A percentile compares a stretch with the other conserved stretches of the same genome.
Evolutionary conservation across 805 yeast genomes (phyloP).

Genomic region (Metschnikowia aberdeeniae): DNA sequence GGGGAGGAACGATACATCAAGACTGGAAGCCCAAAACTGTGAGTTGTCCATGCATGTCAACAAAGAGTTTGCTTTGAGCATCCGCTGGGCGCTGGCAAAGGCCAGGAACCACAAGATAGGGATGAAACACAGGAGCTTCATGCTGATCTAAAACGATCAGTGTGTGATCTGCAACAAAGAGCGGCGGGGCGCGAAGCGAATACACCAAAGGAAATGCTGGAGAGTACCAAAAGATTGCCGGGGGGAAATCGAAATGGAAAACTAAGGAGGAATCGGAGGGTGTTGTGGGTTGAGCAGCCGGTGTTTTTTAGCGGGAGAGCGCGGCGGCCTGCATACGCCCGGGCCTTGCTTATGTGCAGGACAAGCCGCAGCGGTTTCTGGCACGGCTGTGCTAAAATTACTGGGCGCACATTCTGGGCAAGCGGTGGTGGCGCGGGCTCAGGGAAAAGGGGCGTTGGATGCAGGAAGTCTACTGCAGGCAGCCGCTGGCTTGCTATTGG

Average conservation of each 20-base stretch:
- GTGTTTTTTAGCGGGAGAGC: background rate
- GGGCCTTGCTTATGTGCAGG: background rate
- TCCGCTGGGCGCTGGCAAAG: slow-evolving; percentile 18
- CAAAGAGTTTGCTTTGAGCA: slow-evolving; percentile 59
- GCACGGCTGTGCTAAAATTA: background rate
- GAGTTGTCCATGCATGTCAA: slow-evolving; percentile 92
- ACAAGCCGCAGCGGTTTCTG: background rate
- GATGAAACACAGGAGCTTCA: background rate
- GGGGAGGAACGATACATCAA: slow-evolving; percentile 73
- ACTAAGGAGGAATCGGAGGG: no score
- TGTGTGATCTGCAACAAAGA: no score
- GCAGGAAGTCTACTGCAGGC: no score
- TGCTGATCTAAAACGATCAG: background rate
- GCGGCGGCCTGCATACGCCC: background rate
- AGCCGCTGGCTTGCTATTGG: no score
- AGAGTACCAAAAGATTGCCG: no score
- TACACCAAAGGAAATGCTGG: no score
- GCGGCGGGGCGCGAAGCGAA: no score
- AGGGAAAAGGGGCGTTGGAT: no score
- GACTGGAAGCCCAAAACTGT: slow-evolving; percentile 76
- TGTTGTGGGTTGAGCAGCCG: no score
- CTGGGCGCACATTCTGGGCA: no score
- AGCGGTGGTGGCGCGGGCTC: no score
- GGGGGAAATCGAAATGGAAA: no score
- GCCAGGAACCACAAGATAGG: slow-evolving; percentile 1